Base-by-base conservation (phyloP, 805 yeast genomes). In the Metschnikowia cubensis region DNA sequence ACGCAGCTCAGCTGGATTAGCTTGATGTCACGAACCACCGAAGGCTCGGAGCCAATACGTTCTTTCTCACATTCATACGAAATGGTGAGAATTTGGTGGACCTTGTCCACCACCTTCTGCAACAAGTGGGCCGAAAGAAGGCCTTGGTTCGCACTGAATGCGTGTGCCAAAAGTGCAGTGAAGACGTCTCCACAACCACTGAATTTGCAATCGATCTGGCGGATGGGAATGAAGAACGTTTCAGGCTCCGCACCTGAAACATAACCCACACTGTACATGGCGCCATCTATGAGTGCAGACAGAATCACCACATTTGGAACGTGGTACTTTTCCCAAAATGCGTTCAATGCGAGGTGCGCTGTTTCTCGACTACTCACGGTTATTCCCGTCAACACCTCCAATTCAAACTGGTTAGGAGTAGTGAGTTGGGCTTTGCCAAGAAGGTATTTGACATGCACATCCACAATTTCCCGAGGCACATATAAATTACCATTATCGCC, bases 321-420 rank as follows among this genome's bases (percentile, higher is more conserved):
- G 4, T 67, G 64, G 60, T 77, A 85, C 13, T 59, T 46, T 4
- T 61, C 48, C 52, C 74, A 71, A 58, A 86, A 84, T 14, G 38
- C 53, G 0, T 37, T 32, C 3, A 84, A 60, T 2, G 83, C 74
- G 20, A 25, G 20, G 34, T 61, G 59, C 29, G 84, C 63, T 5
- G 73, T 55, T 2, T 45, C 59, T 55, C 77, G 61, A 49, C 68
- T 67, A 2, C 59, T 60, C 10, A 85, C 77, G 46, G 68, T 67
- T 1, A 68, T 61, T 1, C 73, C 84, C 11, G 82, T 77, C 39
- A 92, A 66, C 29, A 89, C 64, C 66, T 90, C 97, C 15, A 86
- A 76, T 64, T 91, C 98, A 65, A 86, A 92, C 64, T 88, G 95
- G 65, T 91, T 91, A 2, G 98, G 98, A 0, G 97, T 91, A 14